Evolutionary conservation across 306 rosid genomes (phyloP), one percentile per base, ranked within the genome.

Genomic region (Gillenia trifoliata): DNA sequence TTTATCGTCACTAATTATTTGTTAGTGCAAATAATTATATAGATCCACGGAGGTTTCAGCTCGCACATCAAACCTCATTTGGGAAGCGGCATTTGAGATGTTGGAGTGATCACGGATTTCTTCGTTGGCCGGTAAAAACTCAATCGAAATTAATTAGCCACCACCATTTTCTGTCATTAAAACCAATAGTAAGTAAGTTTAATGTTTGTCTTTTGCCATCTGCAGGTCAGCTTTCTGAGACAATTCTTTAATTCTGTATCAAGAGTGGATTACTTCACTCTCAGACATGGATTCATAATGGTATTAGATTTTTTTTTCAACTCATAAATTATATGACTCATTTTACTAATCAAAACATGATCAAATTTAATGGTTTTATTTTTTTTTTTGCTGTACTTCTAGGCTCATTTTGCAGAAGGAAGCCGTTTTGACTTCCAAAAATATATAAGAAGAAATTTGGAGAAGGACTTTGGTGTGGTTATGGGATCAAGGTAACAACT

Each of bases 321-420:
- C 30, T n/a, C 40, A 6, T 33, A 11, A 54, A 54, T 2, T 15
- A n/a, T 70, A 60, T 71, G n/a, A n/a, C n/a, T n/a, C n/a, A n/a
- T n/a, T n/a, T n/a, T n/a, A n/a, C n/a, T n/a, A n/a, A 36, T 36
- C 40, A 36, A 36, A 36, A 36, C 11, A 36, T 36, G 11, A 11
- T 36, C 11, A 36, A 36, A 36, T 36, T 36, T 36, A 36, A 36
- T 36, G 40, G 11, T 36, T 31, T 36, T 36, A 9, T 36, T 8
- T 36, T 36, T 9, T 11, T 36, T 36, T 11, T 8, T 36, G n/a
- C n/a, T n/a, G n/a, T 36, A 36, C 40, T 71, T 55, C 19, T 68
- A 87, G 89, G 88, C 91, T 45, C 94, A 83, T 83, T 78, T 87
- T 78, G 71, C 83, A 59, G 87, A 87, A 80, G 87, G 86, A 61